Evolutionary conservation across 1,284 basidiomycete species (phyloP), one percentile per base, ranked within the genome.

Genomic region (Porphyrellus sp.): DNA sequence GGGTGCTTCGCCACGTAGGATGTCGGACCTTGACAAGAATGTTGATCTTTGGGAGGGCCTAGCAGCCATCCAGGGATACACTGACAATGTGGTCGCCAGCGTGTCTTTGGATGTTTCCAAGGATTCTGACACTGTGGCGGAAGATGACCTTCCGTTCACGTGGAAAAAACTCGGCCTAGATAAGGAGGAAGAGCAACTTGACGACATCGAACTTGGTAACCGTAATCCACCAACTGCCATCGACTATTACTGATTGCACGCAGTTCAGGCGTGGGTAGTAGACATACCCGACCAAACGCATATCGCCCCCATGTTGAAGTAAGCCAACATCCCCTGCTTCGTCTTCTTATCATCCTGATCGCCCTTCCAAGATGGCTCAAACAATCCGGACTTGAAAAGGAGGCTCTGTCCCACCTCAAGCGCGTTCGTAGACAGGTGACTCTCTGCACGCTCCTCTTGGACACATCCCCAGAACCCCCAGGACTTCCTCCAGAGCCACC

Each of bases 211-310:
- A 42, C 87, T 81, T 59, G 74, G 87, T 67, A 47, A 43, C 46
- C 27, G 13, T 12, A 4, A 52, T 46, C 33, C 23, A n/a, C 28
- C 28, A 21, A 41, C 39, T 1, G 0, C 15, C 27, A 11, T 34
- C 33, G 23, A 30, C 12, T 3, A 7, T 3, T 5, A 15, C 46
- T 61, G 21, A 58, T n/a, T 37, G 6, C 56, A 21, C 43, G 44
- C 49, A 57, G 51, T 86, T 45, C 73, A 83, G 34, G 86, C 86
- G 41, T 97, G 93, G 92, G 86, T 83, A 8, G 83, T 93, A n/a
- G 86, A 93, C 62, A 79, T 96, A n/a, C 78, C 80, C 0, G 81
- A 91, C 58, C 77, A 79, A 16, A 78, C 76, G 40, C 69, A 83
- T 53, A 86, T 84, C 21, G 78, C 81, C 7, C 66, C 74, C 2